Conservation (phyloP, 176 grass and related monocot species). For the Metroxylon sagu region DNA sequence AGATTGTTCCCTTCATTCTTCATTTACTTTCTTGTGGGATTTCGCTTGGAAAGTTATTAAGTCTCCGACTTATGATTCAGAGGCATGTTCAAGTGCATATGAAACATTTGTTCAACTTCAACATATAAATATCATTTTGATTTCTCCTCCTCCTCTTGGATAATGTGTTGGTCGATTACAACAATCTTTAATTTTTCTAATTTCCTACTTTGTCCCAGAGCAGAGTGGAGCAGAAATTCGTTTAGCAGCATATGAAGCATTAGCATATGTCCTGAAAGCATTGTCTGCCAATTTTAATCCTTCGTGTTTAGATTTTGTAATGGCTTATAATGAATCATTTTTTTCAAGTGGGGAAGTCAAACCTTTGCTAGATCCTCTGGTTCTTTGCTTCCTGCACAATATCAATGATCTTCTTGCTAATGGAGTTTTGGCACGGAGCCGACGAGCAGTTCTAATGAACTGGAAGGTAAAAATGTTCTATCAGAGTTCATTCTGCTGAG, state of each 20-base stretch:
- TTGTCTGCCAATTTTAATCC: slow-evolving; percentile 30
- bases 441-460: slow-evolving; percentile 78
- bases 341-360: slow-evolving; percentile 15
- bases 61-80: slow-evolving; percentile 39
- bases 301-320: slow-evolving; percentile 29
- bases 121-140: too few relatives aligned
- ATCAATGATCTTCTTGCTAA: slow-evolving; percentile 65
- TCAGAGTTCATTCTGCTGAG: too few relatives aligned
- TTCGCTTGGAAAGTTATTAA: slow-evolving; percentile 79
- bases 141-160: too few relatives aligned
- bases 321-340: slow-evolving; percentile 6
- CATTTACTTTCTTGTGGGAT: slow-evolving; percentile 61
- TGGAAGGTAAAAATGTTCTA: slow-evolving; percentile 58
- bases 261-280: slow-evolving; percentile 51
- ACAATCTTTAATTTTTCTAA: not conserved
- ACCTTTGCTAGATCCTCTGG: slow-evolving; percentile 54
- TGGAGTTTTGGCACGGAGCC: slow-evolving; percentile 77
- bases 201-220: slow-evolving; percentile 9
- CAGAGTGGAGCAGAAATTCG: slow-evolving; percentile 78
- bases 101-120: slow-evolving; percentile 1
- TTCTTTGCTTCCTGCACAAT: slow-evolving; percentile 45
- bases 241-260: slow-evolving; percentile 81
- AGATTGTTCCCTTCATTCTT: slow-evolving; percentile 32
- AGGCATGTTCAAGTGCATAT: slow-evolving; percentile 42
- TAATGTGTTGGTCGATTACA: not conserved